Conservation (phyloP, 75 land plant species). For the Azolla pinnata region DNA sequence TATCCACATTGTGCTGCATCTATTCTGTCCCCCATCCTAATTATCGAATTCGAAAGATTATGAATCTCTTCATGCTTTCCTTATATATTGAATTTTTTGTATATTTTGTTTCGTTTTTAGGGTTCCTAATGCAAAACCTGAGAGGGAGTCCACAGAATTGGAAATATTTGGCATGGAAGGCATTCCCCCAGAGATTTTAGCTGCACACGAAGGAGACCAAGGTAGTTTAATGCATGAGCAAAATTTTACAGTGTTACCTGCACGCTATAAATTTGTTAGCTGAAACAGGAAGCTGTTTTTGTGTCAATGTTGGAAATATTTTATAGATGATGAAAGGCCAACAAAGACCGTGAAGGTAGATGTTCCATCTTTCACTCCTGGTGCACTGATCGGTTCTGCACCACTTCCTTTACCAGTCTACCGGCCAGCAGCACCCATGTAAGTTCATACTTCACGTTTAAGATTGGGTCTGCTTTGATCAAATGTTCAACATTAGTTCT, state of each 20-base stretch:
- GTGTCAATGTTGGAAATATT: background rate
- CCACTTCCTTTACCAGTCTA: conserved; percentile 59
- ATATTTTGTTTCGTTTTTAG: conserved; percentile 26
- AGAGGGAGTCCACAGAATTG: conserved; percentile 82
- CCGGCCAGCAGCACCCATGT: conserved; percentile 51
- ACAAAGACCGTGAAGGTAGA: conserved; percentile 76
- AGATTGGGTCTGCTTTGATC: no score
- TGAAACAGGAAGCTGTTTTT: no score
- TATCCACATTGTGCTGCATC: no score
- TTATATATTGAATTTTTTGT: no score
- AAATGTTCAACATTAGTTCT: no score
- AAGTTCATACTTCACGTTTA: no score
- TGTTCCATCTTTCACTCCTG: conserved; percentile 34
- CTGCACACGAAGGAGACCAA: conserved; percentile 86
- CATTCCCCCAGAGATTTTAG: conserved; percentile 73
- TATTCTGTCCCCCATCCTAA: no score
- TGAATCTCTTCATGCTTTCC: no score
- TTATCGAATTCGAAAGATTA: no score
- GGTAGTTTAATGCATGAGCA: conserved; percentile 27
- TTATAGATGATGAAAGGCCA: conserved; percentile 72
- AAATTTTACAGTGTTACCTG: background rate
- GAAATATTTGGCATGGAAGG: conserved; percentile 97
- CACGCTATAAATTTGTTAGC: background rate
- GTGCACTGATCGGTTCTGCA: conserved; percentile 43
- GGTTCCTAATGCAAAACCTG: conserved; percentile 96